These are phyloP conservation scores for Dryas drummondii DNA, from an alignment of 306 rosid species.

Conservation along the genomic window DNA sequence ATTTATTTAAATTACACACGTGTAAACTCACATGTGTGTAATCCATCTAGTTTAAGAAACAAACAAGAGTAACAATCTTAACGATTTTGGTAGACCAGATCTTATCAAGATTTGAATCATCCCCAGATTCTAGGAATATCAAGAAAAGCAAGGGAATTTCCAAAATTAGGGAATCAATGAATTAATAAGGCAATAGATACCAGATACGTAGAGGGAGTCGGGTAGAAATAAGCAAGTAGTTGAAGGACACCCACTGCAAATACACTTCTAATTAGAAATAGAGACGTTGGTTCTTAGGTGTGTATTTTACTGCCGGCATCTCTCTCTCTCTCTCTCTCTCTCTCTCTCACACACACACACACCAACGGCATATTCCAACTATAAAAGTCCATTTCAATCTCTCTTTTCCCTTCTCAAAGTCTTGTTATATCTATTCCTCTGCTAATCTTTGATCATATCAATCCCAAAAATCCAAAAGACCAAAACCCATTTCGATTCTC, in stretches of 20 bases:
- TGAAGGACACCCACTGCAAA: background rate
- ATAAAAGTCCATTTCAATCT: background rate
- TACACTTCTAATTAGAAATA: background rate
- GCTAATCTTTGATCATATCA: too few species aligned
- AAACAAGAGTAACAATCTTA: too few species aligned
- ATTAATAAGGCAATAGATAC: background rate
- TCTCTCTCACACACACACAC: background rate
- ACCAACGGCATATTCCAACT: constrained; percentile 10
- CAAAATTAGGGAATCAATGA: background rate
- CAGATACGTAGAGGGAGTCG: background rate
- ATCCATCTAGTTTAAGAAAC: too few species aligned
- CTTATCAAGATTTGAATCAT: too few species aligned
- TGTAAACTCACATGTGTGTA: too few species aligned
- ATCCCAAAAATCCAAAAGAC: background rate
- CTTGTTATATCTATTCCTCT: too few species aligned
- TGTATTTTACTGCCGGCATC: constrained; percentile 15
- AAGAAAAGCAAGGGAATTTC: background rate
- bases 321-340: background rate
- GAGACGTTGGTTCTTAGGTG: constrained; percentile 27
- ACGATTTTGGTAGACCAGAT: too few species aligned
- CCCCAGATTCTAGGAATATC: background rate
- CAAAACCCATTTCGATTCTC: background rate
- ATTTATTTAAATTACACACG: too few species aligned
- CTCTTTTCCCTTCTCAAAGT: too few species aligned
- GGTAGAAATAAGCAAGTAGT: background rate